Evolutionary conservation across 768 basidiomycete species (phyloP).

Genomic region (Jaapia argillacea): DNA sequence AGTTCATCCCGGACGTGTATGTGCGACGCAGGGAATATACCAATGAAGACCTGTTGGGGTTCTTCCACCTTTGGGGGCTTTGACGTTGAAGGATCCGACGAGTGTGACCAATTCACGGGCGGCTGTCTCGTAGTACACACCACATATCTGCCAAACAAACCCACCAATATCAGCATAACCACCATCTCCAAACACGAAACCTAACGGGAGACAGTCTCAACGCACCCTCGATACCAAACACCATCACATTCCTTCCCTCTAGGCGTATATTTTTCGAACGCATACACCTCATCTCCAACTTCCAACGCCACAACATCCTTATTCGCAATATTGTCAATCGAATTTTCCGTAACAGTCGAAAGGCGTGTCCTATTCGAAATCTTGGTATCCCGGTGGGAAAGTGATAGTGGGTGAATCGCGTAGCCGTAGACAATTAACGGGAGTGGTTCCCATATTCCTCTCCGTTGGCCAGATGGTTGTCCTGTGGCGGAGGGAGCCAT

Average conservation of each 20-base stretch:
- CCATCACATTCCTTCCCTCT: conserved; percentile 65
- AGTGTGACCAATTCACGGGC: conserved; percentile 52
- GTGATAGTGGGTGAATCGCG: conserved; percentile 75
- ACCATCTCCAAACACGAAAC: background rate
- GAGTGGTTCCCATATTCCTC: conserved; percentile 53
- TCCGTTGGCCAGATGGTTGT: no score
- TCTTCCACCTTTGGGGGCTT: conserved; percentile 52
- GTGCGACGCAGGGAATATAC: conserved; percentile 88
- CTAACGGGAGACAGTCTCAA: conserved; percentile 10
- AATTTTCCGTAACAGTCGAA: conserved; percentile 50
- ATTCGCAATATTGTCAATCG: conserved; percentile 50
- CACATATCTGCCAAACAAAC: conserved; percentile 51
- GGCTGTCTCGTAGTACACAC: conserved; percentile 74
- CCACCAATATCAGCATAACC: background rate
- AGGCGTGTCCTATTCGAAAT: conserved; percentile 47
- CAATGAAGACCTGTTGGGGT: conserved; percentile 83
- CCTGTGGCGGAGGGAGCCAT: no score
- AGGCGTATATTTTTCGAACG: conserved; percentile 86
- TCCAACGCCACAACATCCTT: conserved; percentile 80
- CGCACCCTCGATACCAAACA: conserved; percentile 92
- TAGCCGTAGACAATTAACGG: conserved; percentile 84
- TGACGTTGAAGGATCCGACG: conserved; percentile 44
- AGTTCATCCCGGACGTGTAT: conserved; percentile 81
- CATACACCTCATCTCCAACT: conserved; percentile 94
- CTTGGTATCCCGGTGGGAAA: conserved; percentile 65